These are phyloP conservation scores for Taxillus chinensis DNA, from an alignment of 164 flowering plant genomes.

Conservation along the genomic window DNA sequence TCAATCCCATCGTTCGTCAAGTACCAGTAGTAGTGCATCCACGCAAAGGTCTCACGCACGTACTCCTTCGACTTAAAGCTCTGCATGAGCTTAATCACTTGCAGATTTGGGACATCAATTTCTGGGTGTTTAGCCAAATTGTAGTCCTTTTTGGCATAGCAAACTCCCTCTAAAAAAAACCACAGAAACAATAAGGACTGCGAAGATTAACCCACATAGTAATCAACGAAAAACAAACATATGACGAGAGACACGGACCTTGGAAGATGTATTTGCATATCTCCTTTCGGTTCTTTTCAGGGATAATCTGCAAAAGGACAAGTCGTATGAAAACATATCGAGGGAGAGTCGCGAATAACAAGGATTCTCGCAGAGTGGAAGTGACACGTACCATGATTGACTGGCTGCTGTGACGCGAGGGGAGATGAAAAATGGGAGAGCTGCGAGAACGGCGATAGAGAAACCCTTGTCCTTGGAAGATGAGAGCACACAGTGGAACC, in stretches of 20 bases:
- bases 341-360: too few species aligned
- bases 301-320: slow-evolving; percentile 18
- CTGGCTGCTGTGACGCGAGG: too few species aligned
- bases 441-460: too few species aligned
- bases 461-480: too few species aligned
- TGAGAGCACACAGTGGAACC: too few species aligned
- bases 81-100: slow-evolving; percentile 44
- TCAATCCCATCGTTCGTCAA: slow-evolving; percentile 34
- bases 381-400: too few species aligned
- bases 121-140: slow-evolving; percentile 43
- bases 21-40: slow-evolving; percentile 41
- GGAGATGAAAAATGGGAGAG: too few species aligned
- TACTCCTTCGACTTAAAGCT: slow-evolving; percentile 42
- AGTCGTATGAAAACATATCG: neutral
- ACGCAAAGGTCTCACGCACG: slow-evolving; percentile 33
- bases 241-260: slow-evolving; percentile 9
- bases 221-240: neutral
- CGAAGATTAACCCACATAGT: neutral
- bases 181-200: neutral
- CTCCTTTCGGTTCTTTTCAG: slow-evolving; percentile 32
- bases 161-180: slow-evolving; percentile 27
- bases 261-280: slow-evolving; percentile 33
- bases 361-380: too few species aligned
- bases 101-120: slow-evolving; percentile 41
- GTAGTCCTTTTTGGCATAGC: slow-evolving; percentile 41